Evolutionary conservation across 1,284 basidiomycete species (phyloP).

Genomic region (Amylostereum areolatum): DNA sequence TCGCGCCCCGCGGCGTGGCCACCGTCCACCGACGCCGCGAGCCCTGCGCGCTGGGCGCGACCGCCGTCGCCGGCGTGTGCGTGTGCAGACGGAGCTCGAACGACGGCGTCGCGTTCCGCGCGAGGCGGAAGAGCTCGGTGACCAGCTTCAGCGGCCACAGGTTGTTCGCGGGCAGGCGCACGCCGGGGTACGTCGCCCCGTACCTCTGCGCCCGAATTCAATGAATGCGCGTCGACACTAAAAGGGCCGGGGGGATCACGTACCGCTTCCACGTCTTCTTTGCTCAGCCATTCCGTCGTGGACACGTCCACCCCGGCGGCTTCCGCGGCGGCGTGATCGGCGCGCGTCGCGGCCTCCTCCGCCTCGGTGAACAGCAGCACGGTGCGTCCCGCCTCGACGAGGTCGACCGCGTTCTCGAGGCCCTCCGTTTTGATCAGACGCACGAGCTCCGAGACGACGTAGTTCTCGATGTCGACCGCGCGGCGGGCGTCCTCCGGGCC

Average conservation of each 20-base stretch:
- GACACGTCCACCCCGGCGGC: constrained; percentile 45
- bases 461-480: constrained; percentile 50
- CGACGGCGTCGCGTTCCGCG: constrained; percentile 24
- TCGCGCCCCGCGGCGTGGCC: constrained; percentile 51
- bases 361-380: constrained; percentile 43
- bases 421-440: constrained; percentile 40
- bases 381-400: constrained; percentile 55
- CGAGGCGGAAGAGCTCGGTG: constrained; percentile 50
- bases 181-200: constrained; percentile 48
- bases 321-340: constrained; percentile 49
- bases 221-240: not conserved
- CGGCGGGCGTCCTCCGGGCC: constrained; percentile 51
- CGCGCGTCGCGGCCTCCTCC: constrained; percentile 30
- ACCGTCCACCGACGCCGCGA: constrained; percentile 38
- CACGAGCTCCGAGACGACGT: constrained; percentile 46
- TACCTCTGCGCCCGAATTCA: constrained; percentile 35
- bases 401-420: constrained; percentile 48
- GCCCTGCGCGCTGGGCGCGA: constrained; percentile 22
- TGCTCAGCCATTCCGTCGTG: constrained; percentile 40
- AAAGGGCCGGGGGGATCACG: constrained; percentile 5
- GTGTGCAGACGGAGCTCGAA: constrained; percentile 58
- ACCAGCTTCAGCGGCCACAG: constrained; percentile 77
- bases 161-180: constrained; percentile 50
- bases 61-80: constrained; percentile 54
- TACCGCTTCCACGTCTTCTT: constrained; percentile 45